Evolutionary conservation across 345 rosid genomes (phyloP).

Genomic region (Salix arbutifolia): DNA sequence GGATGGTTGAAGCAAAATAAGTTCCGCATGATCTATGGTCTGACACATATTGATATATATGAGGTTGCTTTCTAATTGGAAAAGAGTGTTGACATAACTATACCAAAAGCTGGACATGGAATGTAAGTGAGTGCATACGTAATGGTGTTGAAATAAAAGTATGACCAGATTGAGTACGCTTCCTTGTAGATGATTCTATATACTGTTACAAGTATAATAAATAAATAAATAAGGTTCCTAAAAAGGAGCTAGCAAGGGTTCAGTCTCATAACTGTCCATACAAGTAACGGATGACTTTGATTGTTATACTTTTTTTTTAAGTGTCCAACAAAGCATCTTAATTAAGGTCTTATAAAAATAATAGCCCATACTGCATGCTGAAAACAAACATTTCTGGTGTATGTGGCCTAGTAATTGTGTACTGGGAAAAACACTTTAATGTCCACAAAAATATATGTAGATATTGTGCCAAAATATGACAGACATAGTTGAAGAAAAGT

Average conservation of each 20-base stretch:
- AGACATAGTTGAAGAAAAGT: not conserved
- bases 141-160: not conserved
- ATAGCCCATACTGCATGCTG: not conserved
- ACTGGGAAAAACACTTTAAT: not conserved
- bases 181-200: not conserved
- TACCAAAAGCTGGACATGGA: not conserved
- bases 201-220: not conserved
- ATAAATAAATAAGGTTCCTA: not conserved
- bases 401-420: not conserved
- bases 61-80: not conserved
- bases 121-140: not conserved
- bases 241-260: not conserved
- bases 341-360: not conserved
- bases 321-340: not conserved
- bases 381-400: not conserved
- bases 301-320: not conserved
- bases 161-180: not conserved
- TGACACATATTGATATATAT: not conserved
- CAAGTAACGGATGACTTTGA: not conserved
- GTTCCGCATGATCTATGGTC: not conserved
- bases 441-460: not conserved
- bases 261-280: not conserved
- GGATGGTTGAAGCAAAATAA: constrained; percentile 15
- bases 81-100: not conserved
- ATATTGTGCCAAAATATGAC: not conserved